Evolutionary conservation across 208 protist species (phyloP).

Genomic region (Trypanosoma lewisi): DNA sequence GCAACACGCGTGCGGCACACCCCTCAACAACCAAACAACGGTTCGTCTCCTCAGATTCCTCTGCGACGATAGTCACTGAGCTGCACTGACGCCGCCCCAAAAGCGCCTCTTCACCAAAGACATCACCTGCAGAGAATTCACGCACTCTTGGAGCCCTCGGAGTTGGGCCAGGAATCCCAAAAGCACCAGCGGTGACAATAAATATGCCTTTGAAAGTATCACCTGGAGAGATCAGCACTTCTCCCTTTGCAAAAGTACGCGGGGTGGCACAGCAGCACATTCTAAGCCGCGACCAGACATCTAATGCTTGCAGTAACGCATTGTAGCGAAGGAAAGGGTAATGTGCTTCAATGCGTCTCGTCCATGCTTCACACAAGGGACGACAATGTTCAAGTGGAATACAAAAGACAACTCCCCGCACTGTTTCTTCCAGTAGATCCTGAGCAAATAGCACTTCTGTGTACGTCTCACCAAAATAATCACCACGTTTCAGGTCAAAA

Average conservation of each 20-base stretch:
- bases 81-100: conserved; percentile 41
- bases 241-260: conserved; percentile 18
- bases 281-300: conserved; percentile 49
- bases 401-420: conserved; percentile 53
- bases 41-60: conserved; percentile 18
- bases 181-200: conserved; percentile 42
- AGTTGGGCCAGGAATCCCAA: conserved; percentile 22
- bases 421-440: conserved; percentile 42
- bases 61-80: conserved; percentile 54
- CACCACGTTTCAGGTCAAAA: conserved; percentile 41
- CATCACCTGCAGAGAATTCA: conserved; percentile 42
- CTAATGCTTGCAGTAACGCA: conserved; percentile 52
- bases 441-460: conserved; percentile 34
- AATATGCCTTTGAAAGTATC: conserved; percentile 33
- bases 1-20: conserved; percentile 41
- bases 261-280: conserved; percentile 38
- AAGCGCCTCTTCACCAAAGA: conserved; percentile 60
- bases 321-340: conserved; percentile 31
- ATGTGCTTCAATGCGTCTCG: conserved; percentile 27
- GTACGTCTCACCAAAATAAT: conserved; percentile 75
- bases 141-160: conserved; percentile 14
- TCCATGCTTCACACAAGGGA: conserved; percentile 32
- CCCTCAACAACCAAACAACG: conserved; percentile 30
- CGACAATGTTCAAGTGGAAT: conserved; percentile 48
- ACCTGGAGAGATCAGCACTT: conserved; percentile 34